Base-by-base conservation (phyloP, 1,284 basidiomycete species). In the Ceratobasidium sp. region DNA sequence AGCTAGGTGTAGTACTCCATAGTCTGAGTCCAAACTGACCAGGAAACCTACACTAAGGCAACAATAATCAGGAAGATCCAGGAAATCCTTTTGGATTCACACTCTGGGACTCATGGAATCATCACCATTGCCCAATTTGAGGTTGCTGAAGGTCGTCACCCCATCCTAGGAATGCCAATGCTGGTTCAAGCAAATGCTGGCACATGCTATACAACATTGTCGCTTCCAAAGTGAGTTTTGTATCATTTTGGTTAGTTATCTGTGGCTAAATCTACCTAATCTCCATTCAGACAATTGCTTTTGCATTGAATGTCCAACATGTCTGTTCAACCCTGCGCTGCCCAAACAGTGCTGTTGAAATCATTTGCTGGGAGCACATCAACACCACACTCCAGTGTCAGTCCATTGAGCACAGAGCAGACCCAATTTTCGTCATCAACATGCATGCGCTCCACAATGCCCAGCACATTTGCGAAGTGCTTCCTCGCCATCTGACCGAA, bases 401-500 rank as follows among this genome's bases (percentile, higher is more conserved):
- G 0, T 81, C 57, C 62, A 81, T 84, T 67, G 78, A 81, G 67
- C 84, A 84, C 78, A 65, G 78, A 65, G 16, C 70, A 0, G 10
- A 79, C 12, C 80, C 82, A 0, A 76, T 76, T 5, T 84, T 79
- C 77, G 54, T 85, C 20, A 81, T 85, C 69, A 85, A 85, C 62
- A 82, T 81, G 1, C 82, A 84, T 79, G 82, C 83, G 30, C 81
- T 85, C 50, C 84, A 85, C 76, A 85, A 85, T 79, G 83, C 83
- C 41, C 82, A 83, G 66, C 81, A 82, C 7, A 41, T 85, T 41
- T 80, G 83, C 0, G 66, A 52, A 80, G 82, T 73, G 83, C 86
- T 77, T 84, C 88, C 55, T 83, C 87, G 64, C 84, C 85, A 46
- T 85, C 88, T 77, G 85, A 87, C 78, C 86, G 86, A 54, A 84